Base-by-base conservation (phyloP, 805 yeast genomes). In the Cyberlindnera euphorbiae region DNA sequence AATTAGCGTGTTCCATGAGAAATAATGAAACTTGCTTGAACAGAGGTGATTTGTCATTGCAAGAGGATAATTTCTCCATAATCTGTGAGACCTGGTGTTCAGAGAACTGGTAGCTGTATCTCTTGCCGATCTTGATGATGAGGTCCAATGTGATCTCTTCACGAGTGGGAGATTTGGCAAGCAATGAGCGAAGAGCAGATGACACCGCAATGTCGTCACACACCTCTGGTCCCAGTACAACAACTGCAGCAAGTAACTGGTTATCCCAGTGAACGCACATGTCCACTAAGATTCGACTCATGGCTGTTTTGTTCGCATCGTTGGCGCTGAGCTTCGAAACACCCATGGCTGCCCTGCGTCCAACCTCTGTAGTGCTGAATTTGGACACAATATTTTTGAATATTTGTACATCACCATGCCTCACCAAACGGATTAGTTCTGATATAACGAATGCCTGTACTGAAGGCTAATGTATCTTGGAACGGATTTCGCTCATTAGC, bases 101-200 rank as follows among this genome's bases (percentile, higher is more conserved):
- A 28, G 36, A 26, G 13, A 51, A 42, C 17, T 13, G 37, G 17
- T 41, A 42, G 8, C 32, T 4, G 16, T 40, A 42, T 23, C 35
- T 33, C 6, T 17, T 12, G 3, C 33, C 34, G 15, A 51, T 33
- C 21, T 45, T 42, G n/a, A 47, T 11, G 13, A 51, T 38, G 12
- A 42, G 25, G n/a, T 41, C 43, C 10, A 52, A 30, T 3, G 45
- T 37, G 12, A 34, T 27, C 27, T 47, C 55, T n/a, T 51, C 55
- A 23, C 36, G 17, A 6, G 24, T 35, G 5, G 57, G 57, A 24
- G 39, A 33, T 19, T 51, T 51, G 10, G 43, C 17, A 14, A 50
- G 17, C 6, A 51, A 33, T 2, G 45, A 13, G 3, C 43, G 22
- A 6, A 46, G 6, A 4, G 46, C 43, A 4, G 22, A 14, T 3